phyloP scores from a whole-genome alignment of 75 land plant species.

The Gnetum montanum region DNA sequence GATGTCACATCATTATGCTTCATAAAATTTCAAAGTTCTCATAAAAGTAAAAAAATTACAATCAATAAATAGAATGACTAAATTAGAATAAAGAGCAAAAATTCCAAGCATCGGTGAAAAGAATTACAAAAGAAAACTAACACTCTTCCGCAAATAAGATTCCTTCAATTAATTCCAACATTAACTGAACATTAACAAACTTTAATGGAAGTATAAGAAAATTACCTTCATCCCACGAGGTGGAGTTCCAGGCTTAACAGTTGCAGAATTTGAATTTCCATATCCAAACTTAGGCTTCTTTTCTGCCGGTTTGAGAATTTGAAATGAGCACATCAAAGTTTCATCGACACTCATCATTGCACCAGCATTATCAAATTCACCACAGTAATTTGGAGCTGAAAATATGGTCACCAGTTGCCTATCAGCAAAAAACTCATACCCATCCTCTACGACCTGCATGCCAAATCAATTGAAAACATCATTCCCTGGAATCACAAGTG shows the following conservation, averaged over 20 bases:
- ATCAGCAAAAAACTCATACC: conserved; percentile 86
- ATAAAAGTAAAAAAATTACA: no score
- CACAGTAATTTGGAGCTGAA: conserved; percentile 80
- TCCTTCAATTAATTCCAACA: no score
- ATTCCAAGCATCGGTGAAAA: no score
- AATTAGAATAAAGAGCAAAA: no score
- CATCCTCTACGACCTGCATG: conserved; percentile 86
- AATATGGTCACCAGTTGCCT: conserved; percentile 78
- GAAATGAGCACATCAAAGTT: conserved; percentile 69
- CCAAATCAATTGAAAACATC: no score
- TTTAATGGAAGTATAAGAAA: background rate
- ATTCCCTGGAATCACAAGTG: background rate
- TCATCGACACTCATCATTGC: conserved; percentile 94
- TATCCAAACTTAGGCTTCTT: conserved; percentile 50
- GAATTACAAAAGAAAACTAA: no score
- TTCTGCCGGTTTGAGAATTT: conserved; percentile 83
- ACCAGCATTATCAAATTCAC: conserved; percentile 84
- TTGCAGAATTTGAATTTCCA: conserved; percentile 18
- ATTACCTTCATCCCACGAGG: conserved; percentile 25
- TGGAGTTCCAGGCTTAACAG: conserved; percentile 30
- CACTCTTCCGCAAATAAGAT: no score
- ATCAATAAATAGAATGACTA: no score
- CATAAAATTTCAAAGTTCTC: no score
- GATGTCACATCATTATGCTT: no score
- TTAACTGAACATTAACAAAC: no score